Percentiles rank a stretch among this genome's conserved stretches.
Evolutionary conservation across 371 early-diverging fungal species (phyloP).

Genomic region (Lichtheimia corymbifera): DNA sequence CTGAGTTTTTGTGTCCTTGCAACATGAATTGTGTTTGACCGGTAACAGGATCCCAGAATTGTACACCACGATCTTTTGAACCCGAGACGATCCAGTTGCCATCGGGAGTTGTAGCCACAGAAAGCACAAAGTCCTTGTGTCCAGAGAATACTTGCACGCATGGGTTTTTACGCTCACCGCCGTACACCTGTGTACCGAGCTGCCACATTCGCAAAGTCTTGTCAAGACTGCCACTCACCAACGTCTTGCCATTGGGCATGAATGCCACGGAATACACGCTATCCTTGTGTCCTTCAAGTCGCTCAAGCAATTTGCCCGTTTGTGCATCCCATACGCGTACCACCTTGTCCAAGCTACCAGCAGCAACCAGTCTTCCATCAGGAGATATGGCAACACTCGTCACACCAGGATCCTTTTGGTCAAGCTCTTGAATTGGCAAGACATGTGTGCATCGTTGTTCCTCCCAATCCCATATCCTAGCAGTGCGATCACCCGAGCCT

Average conservation of each 20-base stretch:
- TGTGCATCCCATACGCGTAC: slow-evolving; percentile 90
- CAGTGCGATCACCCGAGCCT: slow-evolving; percentile 93
- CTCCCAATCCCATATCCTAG: slow-evolving; percentile 85
- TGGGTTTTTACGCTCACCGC: slow-evolving; percentile 28
- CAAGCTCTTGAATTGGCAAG: slow-evolving; percentile 76
- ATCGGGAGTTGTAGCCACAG: slow-evolving; percentile 90
- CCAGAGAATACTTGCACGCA: slow-evolving; percentile 63
- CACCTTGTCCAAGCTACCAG: slow-evolving; percentile 89
- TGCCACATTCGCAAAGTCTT: slow-evolving; percentile 95
- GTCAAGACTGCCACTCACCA: slow-evolving; percentile 94
- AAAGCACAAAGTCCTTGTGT: slow-evolving; percentile 93
- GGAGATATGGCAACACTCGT: slow-evolving; percentile 91
- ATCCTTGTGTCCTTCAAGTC: slow-evolving; percentile 94
- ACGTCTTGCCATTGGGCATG: slow-evolving; percentile 86
- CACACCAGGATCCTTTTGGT: slow-evolving; percentile 88
- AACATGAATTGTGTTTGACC: slow-evolving; percentile 86
- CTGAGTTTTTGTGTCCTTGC: slow-evolving; percentile 96
- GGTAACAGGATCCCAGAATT: slow-evolving; percentile 90
- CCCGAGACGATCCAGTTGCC: slow-evolving; percentile 94
- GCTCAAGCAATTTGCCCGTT: slow-evolving; percentile 80
- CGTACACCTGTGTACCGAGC: slow-evolving; percentile 38
- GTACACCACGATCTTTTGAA: slow-evolving; percentile 92
- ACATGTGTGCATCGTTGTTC: slow-evolving; percentile 69
- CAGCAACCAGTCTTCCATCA: slow-evolving; percentile 73
- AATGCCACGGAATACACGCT: slow-evolving; percentile 96